Conservation (phyloP, 805 yeast species). For the Scheffersomyces lignosus region DNA sequence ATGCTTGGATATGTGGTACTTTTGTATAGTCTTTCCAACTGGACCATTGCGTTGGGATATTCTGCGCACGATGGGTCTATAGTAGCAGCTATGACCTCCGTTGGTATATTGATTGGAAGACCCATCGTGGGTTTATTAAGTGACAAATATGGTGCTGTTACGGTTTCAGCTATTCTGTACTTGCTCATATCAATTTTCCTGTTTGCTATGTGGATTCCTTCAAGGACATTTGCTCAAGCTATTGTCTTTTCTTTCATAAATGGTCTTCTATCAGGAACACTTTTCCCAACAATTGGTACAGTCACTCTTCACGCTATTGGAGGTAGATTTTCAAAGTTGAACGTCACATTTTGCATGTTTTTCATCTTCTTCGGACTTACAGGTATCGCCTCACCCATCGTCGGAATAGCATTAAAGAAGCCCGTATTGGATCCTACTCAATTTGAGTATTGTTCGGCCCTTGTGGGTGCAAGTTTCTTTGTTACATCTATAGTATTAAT, state of each 20-base stretch:
- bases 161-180: constrained; percentile 15
- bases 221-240: constrained; percentile 11
- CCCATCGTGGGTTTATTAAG: constrained; percentile 15
- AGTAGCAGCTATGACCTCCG: constrained; percentile 19
- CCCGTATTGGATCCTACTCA: neutral
- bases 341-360: neutral
- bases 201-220: constrained; percentile 17
- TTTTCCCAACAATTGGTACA: constrained; percentile 17
- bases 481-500: neutral
- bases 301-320: constrained; percentile 6
- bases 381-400: neutral
- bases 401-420: neutral
- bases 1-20: constrained; percentile 20
- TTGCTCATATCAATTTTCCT: constrained; percentile 12
- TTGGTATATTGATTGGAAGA: constrained; percentile 16
- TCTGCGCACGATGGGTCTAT: constrained; percentile 17
- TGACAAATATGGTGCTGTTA: constrained; percentile 14
- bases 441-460: neutral
- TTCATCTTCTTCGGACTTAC: neutral
- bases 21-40: constrained; percentile 18
- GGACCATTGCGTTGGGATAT: constrained; percentile 17
- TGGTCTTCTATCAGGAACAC: constrained; percentile 17
- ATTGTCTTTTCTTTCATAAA: constrained; percentile 13
- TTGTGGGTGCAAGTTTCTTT: neutral
- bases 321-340: neutral